Evolutionary conservation across 495 filamentous ascomycete species (phyloP).

Genomic region (Penicillium salamii): DNA sequence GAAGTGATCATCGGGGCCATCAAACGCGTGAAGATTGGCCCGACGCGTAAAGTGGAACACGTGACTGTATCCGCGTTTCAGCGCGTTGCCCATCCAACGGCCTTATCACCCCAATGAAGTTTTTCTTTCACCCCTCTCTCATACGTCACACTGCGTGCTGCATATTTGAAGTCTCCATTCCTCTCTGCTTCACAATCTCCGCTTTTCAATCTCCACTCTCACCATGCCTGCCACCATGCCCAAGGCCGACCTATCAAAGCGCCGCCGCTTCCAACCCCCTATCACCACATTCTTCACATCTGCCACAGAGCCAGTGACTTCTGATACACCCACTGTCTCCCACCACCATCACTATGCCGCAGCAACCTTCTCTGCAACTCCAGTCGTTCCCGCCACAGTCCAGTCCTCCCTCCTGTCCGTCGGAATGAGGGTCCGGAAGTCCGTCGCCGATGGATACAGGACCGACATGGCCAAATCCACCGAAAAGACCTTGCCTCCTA

Average conservation of each 20-base stretch:
- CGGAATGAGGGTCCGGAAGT: slow-evolving; percentile 90
- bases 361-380: slow-evolving; percentile 40
- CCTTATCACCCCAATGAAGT: too few relatives aligned
- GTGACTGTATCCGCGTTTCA: neutral
- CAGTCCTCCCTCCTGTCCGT: slow-evolving; percentile 80
- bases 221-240: slow-evolving; percentile 13
- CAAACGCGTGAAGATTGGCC: too few relatives aligned
- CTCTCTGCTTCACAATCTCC: slow-evolving; percentile 4
- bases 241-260: slow-evolving; percentile 34
- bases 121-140: neutral
- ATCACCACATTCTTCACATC: slow-evolving; percentile 45
- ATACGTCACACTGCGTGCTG: slow-evolving; percentile 1
- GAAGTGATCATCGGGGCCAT: neutral
- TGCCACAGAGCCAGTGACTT: slow-evolving; percentile 11
- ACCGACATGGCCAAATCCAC: slow-evolving; percentile 43
- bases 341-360: slow-evolving; percentile 41
- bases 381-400: slow-evolving; percentile 57
- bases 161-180: too few relatives aligned
- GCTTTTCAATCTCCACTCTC: neutral
- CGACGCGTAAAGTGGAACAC: neutral
- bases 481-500: slow-evolving; percentile 24
- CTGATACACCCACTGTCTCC: slow-evolving; percentile 23
- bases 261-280: slow-evolving; percentile 45
- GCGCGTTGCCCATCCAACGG: too few relatives aligned
- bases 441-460: slow-evolving; percentile 89